A percentile compares a stretch with the other conserved stretches of the same genome.
phyloP scores from a whole-genome alignment of 177 flowering plant genomes.

The Vitis hybrid region DNA sequence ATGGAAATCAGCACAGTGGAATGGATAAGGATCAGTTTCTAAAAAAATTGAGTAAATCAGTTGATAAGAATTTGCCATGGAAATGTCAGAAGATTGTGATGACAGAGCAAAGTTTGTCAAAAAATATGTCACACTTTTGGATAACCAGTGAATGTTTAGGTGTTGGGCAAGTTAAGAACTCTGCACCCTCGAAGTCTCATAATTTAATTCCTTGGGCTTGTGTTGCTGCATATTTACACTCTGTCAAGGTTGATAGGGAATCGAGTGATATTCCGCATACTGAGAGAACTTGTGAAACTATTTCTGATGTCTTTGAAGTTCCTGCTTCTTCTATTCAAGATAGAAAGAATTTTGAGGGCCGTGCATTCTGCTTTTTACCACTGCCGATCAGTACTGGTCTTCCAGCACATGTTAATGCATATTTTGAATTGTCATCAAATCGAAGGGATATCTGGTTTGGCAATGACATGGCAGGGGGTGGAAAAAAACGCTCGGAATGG shows the following conservation, averaged over 20 bases:
- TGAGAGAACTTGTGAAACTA: slow-evolving; percentile 20
- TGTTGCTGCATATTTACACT: slow-evolving; percentile 76
- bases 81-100: slow-evolving; percentile 70
- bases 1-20: slow-evolving; percentile 44
- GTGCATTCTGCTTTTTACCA: slow-evolving; percentile 95
- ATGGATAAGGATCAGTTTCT: slow-evolving; percentile 65
- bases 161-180: slow-evolving; percentile 39
- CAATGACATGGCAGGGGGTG: slow-evolving; percentile 98
- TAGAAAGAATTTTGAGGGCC: slow-evolving; percentile 68
- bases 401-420: slow-evolving; percentile 90
- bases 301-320: slow-evolving; percentile 35
- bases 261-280: slow-evolving; percentile 14
- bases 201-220: slow-evolving; percentile 85
- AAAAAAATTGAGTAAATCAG: slow-evolving; percentile 50
- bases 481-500: slow-evolving; percentile 96
- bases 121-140: slow-evolving; percentile 67
- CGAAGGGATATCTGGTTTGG: slow-evolving; percentile 99
- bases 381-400: slow-evolving; percentile 91
- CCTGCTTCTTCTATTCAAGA: slow-evolving; percentile 27
- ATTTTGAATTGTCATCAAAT: slow-evolving; percentile 95
- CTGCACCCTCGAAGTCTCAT: slow-evolving; percentile 34
- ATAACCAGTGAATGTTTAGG: slow-evolving; percentile 77
- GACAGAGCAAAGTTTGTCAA: slow-evolving; percentile 51
- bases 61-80: slow-evolving; percentile 55
- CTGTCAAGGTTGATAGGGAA: slow-evolving; percentile 38